These are phyloP conservation scores for Tolypocladium ophioglossoides DNA, from an alignment of 2,329 filamentous ascomycete genomes.

Conservation along the genomic window DNA sequence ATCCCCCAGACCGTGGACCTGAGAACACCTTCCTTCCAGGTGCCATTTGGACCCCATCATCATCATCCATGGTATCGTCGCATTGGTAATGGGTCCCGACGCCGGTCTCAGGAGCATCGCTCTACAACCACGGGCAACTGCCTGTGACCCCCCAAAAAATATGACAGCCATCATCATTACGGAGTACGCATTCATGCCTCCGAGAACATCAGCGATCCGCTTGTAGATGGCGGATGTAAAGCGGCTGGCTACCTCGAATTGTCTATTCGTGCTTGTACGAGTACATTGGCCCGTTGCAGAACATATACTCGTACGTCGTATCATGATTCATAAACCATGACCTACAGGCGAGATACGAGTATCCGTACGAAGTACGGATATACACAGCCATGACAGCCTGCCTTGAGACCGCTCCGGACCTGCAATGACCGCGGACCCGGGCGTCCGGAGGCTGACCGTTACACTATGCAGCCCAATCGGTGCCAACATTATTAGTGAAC, in stretches of 20 bases:
- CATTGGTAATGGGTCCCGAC: neutral
- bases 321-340: neutral
- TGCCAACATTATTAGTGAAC: neutral
- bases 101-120: neutral
- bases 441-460: neutral
- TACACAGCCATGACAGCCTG: neutral
- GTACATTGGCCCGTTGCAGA: no score
- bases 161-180: no score
- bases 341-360: no score
- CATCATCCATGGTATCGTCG: neutral
- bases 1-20: neutral
- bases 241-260: no score
- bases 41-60: neutral
- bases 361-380: neutral
- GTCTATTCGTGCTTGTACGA: neutral
- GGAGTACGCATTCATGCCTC: no score
- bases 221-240: no score
- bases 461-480: neutral
- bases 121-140: neutral
- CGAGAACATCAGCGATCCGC: no score
- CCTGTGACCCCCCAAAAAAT: no score
- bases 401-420: neutral
- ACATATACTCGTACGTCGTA: no score
- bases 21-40: no score
- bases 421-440: neutral